These are phyloP conservation scores for Nannizziopsis barbatae DNA, from an alignment of 2,329 filamentous ascomycete species.

Conservation along the genomic window DNA sequence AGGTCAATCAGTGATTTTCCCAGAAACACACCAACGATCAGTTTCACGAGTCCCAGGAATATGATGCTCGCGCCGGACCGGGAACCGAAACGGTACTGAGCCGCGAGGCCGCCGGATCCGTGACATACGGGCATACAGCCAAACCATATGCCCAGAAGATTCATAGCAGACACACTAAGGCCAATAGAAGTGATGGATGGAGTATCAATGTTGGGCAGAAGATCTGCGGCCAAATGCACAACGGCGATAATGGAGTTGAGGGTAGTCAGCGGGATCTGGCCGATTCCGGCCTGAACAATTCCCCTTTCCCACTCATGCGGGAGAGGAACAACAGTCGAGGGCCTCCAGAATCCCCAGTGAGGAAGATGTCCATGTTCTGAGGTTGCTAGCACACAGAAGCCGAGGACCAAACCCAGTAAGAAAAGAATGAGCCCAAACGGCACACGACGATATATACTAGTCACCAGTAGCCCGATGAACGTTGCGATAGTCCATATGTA, in stretches of 20 bases:
- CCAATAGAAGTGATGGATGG: conserved; percentile 69
- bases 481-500: conserved; percentile 63
- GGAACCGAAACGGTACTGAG: conserved; percentile 82
- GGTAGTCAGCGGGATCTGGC: conserved; percentile 80
- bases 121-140: conserved; percentile 94
- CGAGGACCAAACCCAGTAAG: conserved; percentile 54
- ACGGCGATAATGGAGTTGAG: conserved; percentile 90
- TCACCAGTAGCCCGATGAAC: conserved; percentile 59
- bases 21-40: conserved; percentile 63
- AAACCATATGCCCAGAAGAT: conserved; percentile 77
- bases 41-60: conserved; percentile 63
- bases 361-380: conserved; percentile 35
- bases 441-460: conserved; percentile 52
- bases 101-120: conserved; percentile 80
- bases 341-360: conserved; percentile 49
- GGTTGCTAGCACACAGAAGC: conserved; percentile 35
- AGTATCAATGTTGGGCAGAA: conserved; percentile 57
- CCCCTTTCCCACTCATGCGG: conserved; percentile 42
- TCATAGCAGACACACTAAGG: conserved; percentile 71
- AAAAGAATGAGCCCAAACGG: conserved; percentile 73
- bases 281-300: conserved; percentile 58
- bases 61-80: conserved; percentile 76
- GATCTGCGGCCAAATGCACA: conserved; percentile 62
- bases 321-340: conserved; percentile 41
- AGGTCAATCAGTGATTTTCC: conserved; percentile 62